Conservation (phyloP, 257 asterid genomes). For the Vinca minor region DNA sequence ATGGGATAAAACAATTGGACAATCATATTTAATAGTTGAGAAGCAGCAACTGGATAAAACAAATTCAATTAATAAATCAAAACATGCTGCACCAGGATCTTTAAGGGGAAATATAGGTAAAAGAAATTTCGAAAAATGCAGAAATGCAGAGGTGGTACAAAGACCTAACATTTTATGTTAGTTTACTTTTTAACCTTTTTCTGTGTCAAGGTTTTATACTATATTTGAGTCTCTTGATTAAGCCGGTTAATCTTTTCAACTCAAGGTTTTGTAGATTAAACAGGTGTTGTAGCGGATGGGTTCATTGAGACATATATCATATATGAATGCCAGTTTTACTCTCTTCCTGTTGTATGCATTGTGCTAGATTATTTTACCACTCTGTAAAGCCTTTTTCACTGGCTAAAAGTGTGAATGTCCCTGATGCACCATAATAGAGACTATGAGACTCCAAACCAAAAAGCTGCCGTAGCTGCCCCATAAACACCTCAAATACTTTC, state of each 20-base stretch:
- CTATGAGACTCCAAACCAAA: slow-evolving; percentile 76
- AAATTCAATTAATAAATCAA: background rate
- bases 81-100: too few relatives aligned
- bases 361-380: slow-evolving; percentile 50
- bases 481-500: slow-evolving; percentile 61
- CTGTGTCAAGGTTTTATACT: too few relatives aligned
- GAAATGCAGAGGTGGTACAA: too few relatives aligned
- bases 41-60: background rate
- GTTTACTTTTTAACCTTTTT: too few relatives aligned
- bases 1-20: slow-evolving; percentile 13
- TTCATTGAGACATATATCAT: background rate
- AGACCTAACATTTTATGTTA: too few relatives aligned
- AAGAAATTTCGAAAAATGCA: too few relatives aligned
- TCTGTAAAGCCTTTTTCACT: slow-evolving; percentile 81
- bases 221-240: too few relatives aligned
- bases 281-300: background rate
- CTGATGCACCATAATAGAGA: slow-evolving; percentile 44
- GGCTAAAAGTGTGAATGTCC: slow-evolving; percentile 46
- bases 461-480: slow-evolving; percentile 87
- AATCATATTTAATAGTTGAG: slow-evolving; percentile 5
- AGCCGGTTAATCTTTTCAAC: background rate
- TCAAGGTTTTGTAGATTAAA: background rate
- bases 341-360: slow-evolving; percentile 8
- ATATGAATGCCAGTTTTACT: background rate
- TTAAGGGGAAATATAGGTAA: too few relatives aligned